Percentiles rank a stretch among this genome's conserved stretches.
These are phyloP conservation scores for Geranium brycei DNA, from an alignment of 345 rosid species.

Conservation along the genomic window DNA sequence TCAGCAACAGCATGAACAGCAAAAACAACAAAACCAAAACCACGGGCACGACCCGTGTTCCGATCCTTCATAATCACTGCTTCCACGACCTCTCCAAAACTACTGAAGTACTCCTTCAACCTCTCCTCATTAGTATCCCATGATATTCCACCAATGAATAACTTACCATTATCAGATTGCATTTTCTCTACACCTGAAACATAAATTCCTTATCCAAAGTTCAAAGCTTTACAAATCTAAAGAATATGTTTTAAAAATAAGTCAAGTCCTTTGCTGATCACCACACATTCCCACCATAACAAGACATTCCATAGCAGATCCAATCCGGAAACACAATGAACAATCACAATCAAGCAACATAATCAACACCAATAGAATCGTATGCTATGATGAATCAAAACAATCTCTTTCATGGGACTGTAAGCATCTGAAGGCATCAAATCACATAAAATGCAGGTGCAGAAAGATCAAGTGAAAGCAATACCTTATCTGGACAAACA, in stretches of 20 bases:
- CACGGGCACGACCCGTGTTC: conserved; percentile 96
- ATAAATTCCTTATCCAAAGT: conserved; percentile 8
- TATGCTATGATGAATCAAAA: conserved; percentile 9
- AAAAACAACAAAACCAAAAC: conserved; percentile 91
- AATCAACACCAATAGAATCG: background rate
- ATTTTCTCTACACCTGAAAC: conserved; percentile 37
- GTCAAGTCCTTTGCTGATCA: background rate
- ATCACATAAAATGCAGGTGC: conserved; percentile 13
- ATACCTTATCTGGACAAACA: conserved; percentile 32
- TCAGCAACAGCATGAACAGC: conserved; percentile 87
- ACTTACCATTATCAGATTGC: conserved; percentile 88
- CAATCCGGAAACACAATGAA: background rate
- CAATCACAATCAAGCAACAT: background rate
- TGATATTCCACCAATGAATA: conserved; percentile 93
- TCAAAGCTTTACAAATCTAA: conserved; percentile 7
- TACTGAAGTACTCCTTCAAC: conserved; percentile 77
- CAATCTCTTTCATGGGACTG: background rate
- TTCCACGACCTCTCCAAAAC: conserved; percentile 86
- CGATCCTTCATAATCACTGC: conserved; percentile 98
- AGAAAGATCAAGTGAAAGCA: conserved; percentile 14
- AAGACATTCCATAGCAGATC: background rate
- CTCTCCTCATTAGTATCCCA: conserved; percentile 97
- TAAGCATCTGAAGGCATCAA: background rate
- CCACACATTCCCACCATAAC: conserved; percentile 1
- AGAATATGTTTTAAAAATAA: conserved; percentile 4